Conservation (phyloP, 2,329 filamentous ascomycete genomes). For the Xylaria digitata region DNA sequence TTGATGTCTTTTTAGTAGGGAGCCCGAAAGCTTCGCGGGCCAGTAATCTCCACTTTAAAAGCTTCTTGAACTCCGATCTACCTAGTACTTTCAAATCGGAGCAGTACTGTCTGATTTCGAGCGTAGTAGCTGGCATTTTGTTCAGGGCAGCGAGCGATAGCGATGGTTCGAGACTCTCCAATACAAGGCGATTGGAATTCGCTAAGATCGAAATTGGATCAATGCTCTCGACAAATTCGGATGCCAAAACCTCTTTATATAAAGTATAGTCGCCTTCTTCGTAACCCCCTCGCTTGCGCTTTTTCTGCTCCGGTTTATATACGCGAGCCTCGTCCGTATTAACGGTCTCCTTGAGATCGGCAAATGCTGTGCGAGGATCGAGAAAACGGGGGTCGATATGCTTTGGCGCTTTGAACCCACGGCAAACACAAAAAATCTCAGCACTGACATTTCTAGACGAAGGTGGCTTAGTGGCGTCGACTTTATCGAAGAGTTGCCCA, state of each 20-base stretch:
- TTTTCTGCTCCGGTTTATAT: slow-evolving; percentile 97
- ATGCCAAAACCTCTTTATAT: slow-evolving; percentile 88
- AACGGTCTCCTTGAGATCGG: slow-evolving; percentile 84
- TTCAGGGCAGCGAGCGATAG: slow-evolving; percentile 87
- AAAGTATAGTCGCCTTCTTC: slow-evolving; percentile 95
- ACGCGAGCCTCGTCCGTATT: slow-evolving; percentile 98
- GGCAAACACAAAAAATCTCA: slow-evolving; percentile 98
- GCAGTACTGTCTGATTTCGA: slow-evolving; percentile 83
- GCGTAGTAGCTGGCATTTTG: slow-evolving; percentile 86
- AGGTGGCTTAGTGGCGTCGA: slow-evolving; percentile 97
- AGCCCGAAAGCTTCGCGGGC: slow-evolving; percentile 93
- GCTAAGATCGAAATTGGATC: slow-evolving; percentile 95
- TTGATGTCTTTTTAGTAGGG: slow-evolving; percentile 74
- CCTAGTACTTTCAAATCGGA: slow-evolving; percentile 89
- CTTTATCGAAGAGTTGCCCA: slow-evolving; percentile 93
- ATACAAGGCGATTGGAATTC: slow-evolving; percentile 83
- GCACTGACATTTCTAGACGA: slow-evolving; percentile 96
- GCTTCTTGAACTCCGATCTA: slow-evolving; percentile 90
- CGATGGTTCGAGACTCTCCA: slow-evolving; percentile 83
- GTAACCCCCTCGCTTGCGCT: slow-evolving; percentile 96
- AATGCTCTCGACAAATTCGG: slow-evolving; percentile 91
- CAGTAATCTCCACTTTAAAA: slow-evolving; percentile 89
- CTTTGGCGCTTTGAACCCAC: slow-evolving; percentile 95
- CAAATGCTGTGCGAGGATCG: slow-evolving; percentile 89
- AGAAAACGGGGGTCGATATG: slow-evolving; percentile 91